phyloP scores from a whole-genome alignment of 345 rosid genomes.

The Acer campestre region DNA sequence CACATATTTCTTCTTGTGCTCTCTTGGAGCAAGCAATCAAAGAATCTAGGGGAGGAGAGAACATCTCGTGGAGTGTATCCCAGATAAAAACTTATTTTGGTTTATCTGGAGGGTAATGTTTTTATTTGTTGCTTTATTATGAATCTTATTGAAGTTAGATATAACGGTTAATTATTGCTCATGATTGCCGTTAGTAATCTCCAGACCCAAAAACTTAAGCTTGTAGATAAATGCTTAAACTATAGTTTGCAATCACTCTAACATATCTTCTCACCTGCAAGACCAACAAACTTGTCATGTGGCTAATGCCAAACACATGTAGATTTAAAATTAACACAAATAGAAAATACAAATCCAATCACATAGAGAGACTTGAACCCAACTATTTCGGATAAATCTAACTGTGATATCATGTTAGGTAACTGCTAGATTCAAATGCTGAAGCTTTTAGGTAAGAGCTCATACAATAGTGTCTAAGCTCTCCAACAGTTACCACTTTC shows the following conservation, averaged over 20 bases:
- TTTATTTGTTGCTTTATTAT: constrained; percentile 11
- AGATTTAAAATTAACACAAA: not conserved
- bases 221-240: not conserved
- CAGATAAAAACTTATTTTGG: constrained; percentile 88
- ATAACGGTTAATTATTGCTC: not conserved
- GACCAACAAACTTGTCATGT: not conserved
- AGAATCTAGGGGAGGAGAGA: constrained; percentile 65
- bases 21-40: constrained; percentile 87
- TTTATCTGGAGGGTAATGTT: constrained; percentile 85
- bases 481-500: not conserved
- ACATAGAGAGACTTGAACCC: not conserved
- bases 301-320: not conserved
- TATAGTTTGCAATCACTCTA: not conserved
- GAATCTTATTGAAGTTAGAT: constrained; percentile 15
- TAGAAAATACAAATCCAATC: not conserved
- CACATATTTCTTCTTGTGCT: constrained; percentile 92
- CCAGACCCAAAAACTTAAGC: not conserved
- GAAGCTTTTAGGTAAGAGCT: not conserved
- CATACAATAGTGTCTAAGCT: not conserved
- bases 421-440: not conserved
- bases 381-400: not conserved
- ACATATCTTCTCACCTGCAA: not conserved
- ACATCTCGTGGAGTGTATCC: constrained; percentile 71
- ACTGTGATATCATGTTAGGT: not conserved
- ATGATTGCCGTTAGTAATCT: not conserved